A percentile compares a stretch with the other conserved stretches of the same genome.
Evolutionary conservation across 768 basidiomycete species (phyloP).

Genomic region (Xerocomellus amylosporus): DNA sequence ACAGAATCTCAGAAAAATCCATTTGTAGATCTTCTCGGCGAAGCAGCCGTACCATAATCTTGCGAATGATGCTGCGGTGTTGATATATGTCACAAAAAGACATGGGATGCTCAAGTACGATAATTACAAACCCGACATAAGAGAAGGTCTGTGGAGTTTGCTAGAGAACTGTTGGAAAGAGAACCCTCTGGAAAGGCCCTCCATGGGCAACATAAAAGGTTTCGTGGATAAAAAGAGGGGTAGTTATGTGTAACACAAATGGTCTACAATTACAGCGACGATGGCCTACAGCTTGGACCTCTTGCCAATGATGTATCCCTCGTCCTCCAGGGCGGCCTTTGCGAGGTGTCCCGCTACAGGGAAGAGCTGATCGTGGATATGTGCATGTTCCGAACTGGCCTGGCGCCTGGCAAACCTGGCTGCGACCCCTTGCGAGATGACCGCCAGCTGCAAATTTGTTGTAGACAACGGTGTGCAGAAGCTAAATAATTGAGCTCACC

Average conservation of each 20-base stretch:
- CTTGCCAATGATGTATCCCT: slow-evolving; percentile 35
- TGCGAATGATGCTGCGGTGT: slow-evolving; percentile 13
- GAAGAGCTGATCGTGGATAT: slow-evolving; percentile 44
- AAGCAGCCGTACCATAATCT: slow-evolving; percentile 21
- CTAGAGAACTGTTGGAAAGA: slow-evolving; percentile 21
- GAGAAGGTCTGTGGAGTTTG: slow-evolving; percentile 19
- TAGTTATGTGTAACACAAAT: slow-evolving; percentile 6
- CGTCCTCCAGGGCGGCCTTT: slow-evolving; percentile 53
- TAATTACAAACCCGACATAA: slow-evolving; percentile 17
- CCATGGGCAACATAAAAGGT: slow-evolving; percentile 10
- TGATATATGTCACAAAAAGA: slow-evolving; percentile 14
- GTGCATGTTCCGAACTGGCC: slow-evolving; percentile 82
- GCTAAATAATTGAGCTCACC: slow-evolving; percentile 38
- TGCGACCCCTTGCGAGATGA: slow-evolving; percentile 89
- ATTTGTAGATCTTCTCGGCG: slow-evolving; percentile 23
- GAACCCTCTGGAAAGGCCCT: slow-evolving; percentile 8
- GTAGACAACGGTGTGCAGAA: neutral
- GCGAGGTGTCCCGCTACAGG: slow-evolving; percentile 65
- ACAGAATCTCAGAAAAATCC: neutral
- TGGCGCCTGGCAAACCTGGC: slow-evolving; percentile 82
- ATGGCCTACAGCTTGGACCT: slow-evolving; percentile 27
- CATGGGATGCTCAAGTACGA: slow-evolving; percentile 17
- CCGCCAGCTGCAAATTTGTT: slow-evolving; percentile 49
- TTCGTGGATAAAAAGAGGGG: slow-evolving; percentile 23
- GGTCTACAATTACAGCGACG: neutral